Percentiles rank a stretch among this genome's conserved stretches.
Evolutionary conservation across 2,329 filamentous ascomycete genomes (phyloP).

Genomic region (Colletotrichum sp.): DNA sequence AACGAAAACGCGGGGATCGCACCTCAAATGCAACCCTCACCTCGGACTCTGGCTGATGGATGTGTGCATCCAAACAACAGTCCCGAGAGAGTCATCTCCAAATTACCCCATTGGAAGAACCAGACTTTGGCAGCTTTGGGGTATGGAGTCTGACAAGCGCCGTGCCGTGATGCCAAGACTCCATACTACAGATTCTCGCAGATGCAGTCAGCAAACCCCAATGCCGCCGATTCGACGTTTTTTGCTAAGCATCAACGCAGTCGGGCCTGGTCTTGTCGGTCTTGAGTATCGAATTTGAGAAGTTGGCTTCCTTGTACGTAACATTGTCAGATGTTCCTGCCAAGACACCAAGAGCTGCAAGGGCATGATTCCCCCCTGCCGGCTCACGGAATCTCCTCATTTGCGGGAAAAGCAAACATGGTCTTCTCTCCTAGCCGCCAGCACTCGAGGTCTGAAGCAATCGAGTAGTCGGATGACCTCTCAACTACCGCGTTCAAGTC

Average conservation of each 20-base stretch:
- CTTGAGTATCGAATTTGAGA: neutral
- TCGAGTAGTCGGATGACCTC: neutral
- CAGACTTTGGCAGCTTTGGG: neutral
- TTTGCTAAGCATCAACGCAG: neutral
- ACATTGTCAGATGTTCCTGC: neutral
- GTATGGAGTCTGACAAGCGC: neutral
- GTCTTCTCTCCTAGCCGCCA: neutral
- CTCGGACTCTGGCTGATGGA: neutral
- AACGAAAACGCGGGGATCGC: neutral
- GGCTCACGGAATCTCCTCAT: neutral
- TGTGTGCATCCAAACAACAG: neutral
- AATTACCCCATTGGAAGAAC: neutral
- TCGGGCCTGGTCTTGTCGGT: neutral
- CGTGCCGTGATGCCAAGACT: neutral
- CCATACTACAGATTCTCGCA: neutral
- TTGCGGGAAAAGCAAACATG: neutral
- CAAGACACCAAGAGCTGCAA: neutral
- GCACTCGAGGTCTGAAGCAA: neutral
- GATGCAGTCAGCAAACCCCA: neutral
- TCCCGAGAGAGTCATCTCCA: neutral
- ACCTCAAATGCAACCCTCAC: neutral
- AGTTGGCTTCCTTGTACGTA: neutral
- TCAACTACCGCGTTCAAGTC: neutral
- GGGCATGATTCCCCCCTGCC: neutral
- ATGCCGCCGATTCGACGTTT: neutral